phyloP scores from a whole-genome alignment of 345 rosid genomes.

The Pelargonium nanum region DNA sequence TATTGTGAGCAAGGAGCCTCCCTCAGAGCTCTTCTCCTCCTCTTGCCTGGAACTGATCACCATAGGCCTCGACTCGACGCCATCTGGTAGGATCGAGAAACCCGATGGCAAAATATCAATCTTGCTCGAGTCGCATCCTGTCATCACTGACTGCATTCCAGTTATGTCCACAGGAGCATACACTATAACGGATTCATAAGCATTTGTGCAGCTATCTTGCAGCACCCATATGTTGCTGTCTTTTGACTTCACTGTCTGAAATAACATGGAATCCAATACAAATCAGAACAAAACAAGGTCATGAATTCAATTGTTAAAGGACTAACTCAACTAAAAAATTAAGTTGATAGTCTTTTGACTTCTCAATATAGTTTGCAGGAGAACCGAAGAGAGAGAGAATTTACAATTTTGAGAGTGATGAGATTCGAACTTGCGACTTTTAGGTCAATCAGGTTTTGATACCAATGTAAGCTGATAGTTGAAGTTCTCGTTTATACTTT shows the following conservation, averaged over 20 bases:
- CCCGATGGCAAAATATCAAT: conserved; percentile 77
- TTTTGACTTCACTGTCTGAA: conserved; percentile 65
- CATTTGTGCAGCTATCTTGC: conserved; percentile 79
- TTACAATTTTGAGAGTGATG: too few species aligned
- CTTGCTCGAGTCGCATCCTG: conserved; percentile 88
- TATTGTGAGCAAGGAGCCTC: conserved; percentile 76
- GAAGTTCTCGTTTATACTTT: too few species aligned
- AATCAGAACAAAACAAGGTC: too few species aligned
- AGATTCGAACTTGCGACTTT: too few species aligned
- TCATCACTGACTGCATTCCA: conserved; percentile 68
- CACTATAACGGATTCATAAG: conserved; percentile 75
- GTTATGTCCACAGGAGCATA: conserved; percentile 74
- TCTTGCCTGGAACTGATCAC: conserved; percentile 78
- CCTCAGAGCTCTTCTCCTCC: conserved; percentile 72
- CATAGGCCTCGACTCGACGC: conserved; percentile 72
- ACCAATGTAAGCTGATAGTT: too few species aligned
- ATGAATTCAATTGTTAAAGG: too few species aligned
- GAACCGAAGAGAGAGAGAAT: too few species aligned
- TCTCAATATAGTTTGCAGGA: too few species aligned
- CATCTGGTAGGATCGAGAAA: conserved; percentile 86
- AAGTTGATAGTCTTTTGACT: neutral
- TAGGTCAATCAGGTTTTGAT: too few species aligned
- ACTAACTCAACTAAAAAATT: neutral
- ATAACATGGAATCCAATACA: conserved; percentile 1
- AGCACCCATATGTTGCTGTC: conserved; percentile 68